Evolutionary conservation across 495 filamentous ascomycete species (phyloP).

Genomic region (Achaetomiella virescens): DNA sequence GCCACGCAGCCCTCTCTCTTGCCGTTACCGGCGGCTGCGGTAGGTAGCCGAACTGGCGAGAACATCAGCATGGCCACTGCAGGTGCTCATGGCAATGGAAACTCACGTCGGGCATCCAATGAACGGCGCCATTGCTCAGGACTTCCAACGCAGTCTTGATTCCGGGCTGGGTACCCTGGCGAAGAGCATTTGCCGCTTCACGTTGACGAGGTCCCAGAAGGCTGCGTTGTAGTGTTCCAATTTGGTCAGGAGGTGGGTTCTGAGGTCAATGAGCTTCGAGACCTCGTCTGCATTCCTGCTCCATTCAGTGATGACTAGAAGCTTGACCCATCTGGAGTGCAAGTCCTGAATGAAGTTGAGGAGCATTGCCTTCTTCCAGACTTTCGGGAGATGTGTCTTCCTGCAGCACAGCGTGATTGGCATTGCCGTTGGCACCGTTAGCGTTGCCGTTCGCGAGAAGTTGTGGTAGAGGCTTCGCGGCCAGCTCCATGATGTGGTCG

Average conservation of each 20-base stretch:
- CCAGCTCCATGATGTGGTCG: slow-evolving; percentile 62
- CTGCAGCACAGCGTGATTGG: slow-evolving; percentile 4
- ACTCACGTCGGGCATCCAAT: slow-evolving; percentile 70
- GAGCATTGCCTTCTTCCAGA: slow-evolving; percentile 70
- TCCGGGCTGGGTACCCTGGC: slow-evolving; percentile 80
- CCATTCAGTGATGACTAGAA: slow-evolving; percentile 84
- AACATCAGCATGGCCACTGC: slow-evolving; percentile 16
- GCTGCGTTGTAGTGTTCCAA: slow-evolving; percentile 50
- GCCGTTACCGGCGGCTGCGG: slow-evolving; percentile 63
- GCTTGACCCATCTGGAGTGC: slow-evolving; percentile 71
- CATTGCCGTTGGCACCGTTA: slow-evolving; percentile 2
- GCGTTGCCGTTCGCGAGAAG: slow-evolving; percentile 17
- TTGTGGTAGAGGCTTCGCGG: slow-evolving; percentile 54
- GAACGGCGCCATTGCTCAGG: slow-evolving; percentile 65
- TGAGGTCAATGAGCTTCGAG: slow-evolving; percentile 77
- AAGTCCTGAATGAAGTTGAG: slow-evolving; percentile 60
- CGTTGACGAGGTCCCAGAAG: slow-evolving; percentile 54
- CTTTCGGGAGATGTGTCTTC: slow-evolving; percentile 61
- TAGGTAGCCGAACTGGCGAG: slow-evolving; percentile 62
- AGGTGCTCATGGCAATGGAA: not conserved
- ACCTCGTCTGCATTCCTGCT: slow-evolving; percentile 69
- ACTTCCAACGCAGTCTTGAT: slow-evolving; percentile 82
- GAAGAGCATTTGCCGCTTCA: slow-evolving; percentile 59
- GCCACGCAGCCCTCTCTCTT: slow-evolving; percentile 56
- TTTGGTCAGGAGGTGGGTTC: slow-evolving; percentile 60